A percentile compares a stretch with the other conserved stretches of the same genome.
phyloP scores from a whole-genome alignment of 1,139 yeast genomes.

The Sugiyamaella sp. region DNA sequence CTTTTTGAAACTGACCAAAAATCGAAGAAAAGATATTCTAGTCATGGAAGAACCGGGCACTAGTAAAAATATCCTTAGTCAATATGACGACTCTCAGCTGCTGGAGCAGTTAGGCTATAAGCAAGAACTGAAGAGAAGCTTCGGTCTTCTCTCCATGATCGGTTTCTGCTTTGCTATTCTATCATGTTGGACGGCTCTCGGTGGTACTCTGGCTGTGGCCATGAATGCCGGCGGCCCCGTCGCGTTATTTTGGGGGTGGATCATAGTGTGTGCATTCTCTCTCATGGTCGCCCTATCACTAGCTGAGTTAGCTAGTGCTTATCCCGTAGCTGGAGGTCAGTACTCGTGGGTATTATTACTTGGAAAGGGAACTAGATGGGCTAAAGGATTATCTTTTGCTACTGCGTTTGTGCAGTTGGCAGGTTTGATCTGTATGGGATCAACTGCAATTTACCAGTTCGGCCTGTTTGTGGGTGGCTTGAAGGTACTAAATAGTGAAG shows the following conservation, averaged over 20 bases:
- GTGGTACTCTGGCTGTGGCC: conserved; percentile 38
- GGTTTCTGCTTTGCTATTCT: conserved; percentile 45
- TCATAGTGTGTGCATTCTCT: conserved; percentile 56
- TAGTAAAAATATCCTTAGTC: conserved; percentile 4
- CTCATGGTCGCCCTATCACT: conserved; percentile 51
- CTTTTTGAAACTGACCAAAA: no score
- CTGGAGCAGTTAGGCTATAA: conserved; percentile 44
- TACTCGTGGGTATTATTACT: conserved; percentile 62
- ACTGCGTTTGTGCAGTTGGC: conserved; percentile 60
- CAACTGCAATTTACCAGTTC: conserved; percentile 34
- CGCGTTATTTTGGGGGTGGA: conserved; percentile 73
- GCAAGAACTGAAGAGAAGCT: conserved; percentile 44
- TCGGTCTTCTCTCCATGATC: conserved; percentile 43
- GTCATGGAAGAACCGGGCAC: conserved; percentile 9
- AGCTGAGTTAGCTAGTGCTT: conserved; percentile 56
- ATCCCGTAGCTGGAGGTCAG: conserved; percentile 63
- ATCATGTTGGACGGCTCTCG: conserved; percentile 46
- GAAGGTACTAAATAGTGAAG: conserved; percentile 28
- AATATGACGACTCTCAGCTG: conserved; percentile 28
- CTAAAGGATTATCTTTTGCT: conserved; percentile 50
- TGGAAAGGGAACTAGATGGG: conserved; percentile 52
- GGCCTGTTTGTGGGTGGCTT: conserved; percentile 33
- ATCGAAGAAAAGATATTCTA: conserved; percentile 1
- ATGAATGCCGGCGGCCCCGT: conserved; percentile 45
- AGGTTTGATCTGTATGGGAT: conserved; percentile 35